phyloP scores from a whole-genome alignment of 495 filamentous ascomycete genomes.

The Aspergillus conjunctus region DNA sequence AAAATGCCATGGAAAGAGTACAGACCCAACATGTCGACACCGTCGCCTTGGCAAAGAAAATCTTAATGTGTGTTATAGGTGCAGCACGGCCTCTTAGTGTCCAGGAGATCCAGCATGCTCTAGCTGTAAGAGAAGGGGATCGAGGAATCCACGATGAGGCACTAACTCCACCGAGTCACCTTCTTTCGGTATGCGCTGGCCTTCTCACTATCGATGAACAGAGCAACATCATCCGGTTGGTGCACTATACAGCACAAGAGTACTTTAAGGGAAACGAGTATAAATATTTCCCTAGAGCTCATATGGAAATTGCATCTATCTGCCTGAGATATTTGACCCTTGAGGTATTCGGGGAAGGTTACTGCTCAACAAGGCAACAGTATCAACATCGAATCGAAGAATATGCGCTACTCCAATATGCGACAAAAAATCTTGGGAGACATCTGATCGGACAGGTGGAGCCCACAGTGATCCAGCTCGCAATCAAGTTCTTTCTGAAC shows the following conservation, averaged over 20 bases:
- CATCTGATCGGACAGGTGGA: too few species aligned
- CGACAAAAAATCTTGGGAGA: neutral
- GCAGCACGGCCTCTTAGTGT: neutral
- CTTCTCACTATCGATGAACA: neutral
- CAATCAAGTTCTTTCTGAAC: too few species aligned
- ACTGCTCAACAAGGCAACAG: neutral
- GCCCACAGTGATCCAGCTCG: too few species aligned
- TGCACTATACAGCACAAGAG: neutral
- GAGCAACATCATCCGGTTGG: neutral
- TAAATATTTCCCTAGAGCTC: neutral
- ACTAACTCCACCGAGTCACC: neutral
- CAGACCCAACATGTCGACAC: neutral
- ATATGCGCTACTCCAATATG: neutral
- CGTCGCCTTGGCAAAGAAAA: neutral
- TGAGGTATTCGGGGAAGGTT: neutral
- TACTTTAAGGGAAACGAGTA: neutral
- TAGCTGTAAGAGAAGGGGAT: neutral
- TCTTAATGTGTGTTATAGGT: neutral
- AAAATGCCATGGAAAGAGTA: neutral
- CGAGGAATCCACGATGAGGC: neutral
- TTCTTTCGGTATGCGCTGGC: neutral
- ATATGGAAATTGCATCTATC: neutral
- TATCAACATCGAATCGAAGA: neutral
- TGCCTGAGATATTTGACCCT: neutral
- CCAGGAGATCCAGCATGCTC: neutral